Evolutionary conservation across 805 yeast genomes (phyloP).

Genomic region (Sungouiozyma intestinalis): DNA sequence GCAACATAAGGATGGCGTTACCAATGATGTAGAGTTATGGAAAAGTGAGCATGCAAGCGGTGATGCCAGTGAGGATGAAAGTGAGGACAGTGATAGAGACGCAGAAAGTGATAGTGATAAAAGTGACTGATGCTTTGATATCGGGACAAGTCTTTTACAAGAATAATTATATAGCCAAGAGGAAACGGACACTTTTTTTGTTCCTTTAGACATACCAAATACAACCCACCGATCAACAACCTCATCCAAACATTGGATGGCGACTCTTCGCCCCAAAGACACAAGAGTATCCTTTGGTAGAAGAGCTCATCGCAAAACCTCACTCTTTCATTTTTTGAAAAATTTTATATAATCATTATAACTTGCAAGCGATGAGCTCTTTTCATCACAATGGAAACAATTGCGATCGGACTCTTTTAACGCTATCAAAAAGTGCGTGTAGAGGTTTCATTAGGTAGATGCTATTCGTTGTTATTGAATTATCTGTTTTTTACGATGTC

Average conservation of each 20-base stretch:
- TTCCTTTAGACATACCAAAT: no score
- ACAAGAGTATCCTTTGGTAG: not conserved
- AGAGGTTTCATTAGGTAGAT: no score
- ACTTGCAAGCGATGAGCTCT: not conserved
- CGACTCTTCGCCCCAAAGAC: not conserved
- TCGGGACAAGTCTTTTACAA: no score
- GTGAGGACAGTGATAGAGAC: constrained; percentile 4
- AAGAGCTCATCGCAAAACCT: not conserved
- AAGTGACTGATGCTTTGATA: no score
- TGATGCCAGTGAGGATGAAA: constrained; percentile 2
- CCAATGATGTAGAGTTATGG: constrained; percentile 34
- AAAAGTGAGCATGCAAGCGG: constrained; percentile 2
- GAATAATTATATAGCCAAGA: not conserved
- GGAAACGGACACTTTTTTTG: no score
- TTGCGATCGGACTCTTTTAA: no score
- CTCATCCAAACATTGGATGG: not conserved
- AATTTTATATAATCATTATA: not conserved
- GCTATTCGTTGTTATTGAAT: constrained; percentile 21
- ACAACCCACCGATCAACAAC: no score
- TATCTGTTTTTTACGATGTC: constrained; percentile 11
- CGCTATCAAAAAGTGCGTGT: no score
- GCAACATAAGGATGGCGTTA: constrained; percentile 53
- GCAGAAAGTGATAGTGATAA: constrained; percentile 1
- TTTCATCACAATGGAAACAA: not conserved
- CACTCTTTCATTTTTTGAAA: not conserved